phyloP scores from a whole-genome alignment of 768 basidiomycete species.

The Pluteus cervinus region DNA sequence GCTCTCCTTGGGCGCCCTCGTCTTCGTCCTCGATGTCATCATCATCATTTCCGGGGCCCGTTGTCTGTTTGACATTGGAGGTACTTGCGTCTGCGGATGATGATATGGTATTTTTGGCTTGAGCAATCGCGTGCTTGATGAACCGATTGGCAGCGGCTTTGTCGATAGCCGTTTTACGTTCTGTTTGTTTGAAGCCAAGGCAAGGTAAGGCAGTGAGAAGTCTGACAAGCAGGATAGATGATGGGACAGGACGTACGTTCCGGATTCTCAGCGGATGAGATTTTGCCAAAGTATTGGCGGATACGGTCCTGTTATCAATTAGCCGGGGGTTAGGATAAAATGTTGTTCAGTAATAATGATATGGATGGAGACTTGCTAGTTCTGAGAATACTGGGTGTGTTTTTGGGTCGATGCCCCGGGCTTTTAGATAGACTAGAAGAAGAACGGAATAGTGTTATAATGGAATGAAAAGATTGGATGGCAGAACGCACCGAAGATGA shows the following conservation, averaged over 20 bases:
- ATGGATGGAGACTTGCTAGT: constrained; percentile 35
- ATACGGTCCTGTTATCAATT: constrained; percentile 58
- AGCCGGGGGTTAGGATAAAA: background rate
- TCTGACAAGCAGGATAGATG: constrained; percentile 1
- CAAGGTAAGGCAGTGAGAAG: constrained; percentile 4
- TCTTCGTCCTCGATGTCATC: too few relatives aligned
- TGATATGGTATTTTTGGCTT: too few relatives aligned
- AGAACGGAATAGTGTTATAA: constrained; percentile 6
- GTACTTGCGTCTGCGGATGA: too few relatives aligned
- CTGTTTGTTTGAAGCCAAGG: constrained; percentile 17
- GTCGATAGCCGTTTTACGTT: constrained; percentile 48
- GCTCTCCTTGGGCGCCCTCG: too few relatives aligned
- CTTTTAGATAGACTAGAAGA: constrained; percentile 69
- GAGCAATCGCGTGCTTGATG: constrained; percentile 77
- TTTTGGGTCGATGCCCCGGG: constrained; percentile 73
- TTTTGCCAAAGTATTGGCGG: constrained; percentile 78
- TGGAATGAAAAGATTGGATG: background rate
- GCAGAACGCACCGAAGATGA: constrained; percentile 66
- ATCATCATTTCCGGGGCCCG: too few relatives aligned
- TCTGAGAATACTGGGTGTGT: constrained; percentile 74
- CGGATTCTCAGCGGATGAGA: constrained; percentile 67
- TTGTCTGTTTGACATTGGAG: too few relatives aligned
- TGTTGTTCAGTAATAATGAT: constrained; percentile 3
- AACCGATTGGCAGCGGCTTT: constrained; percentile 76
- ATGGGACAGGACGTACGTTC: constrained; percentile 41